Conservation (phyloP, 2,329 filamentous ascomycete species). For the Geoglossum cookeanum region DNA sequence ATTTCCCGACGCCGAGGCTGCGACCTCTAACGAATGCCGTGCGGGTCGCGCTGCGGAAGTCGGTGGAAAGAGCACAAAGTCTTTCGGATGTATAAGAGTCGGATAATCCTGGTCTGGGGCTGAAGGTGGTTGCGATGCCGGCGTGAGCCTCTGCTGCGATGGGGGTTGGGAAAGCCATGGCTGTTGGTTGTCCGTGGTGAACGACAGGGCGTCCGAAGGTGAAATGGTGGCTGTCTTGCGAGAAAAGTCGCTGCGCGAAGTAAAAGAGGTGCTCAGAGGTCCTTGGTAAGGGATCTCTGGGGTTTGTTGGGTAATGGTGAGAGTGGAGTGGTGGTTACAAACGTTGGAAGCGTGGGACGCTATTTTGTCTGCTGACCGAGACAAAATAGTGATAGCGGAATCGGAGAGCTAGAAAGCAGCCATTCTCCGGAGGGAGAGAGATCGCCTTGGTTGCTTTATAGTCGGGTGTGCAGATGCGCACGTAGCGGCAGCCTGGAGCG, state of each 20-base stretch:
- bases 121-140: background rate
- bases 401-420: constrained; percentile 20
- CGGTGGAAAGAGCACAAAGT: constrained; percentile 27
- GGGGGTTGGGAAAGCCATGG: constrained; percentile 28
- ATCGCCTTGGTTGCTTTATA: too few species aligned
- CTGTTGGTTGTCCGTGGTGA: constrained; percentile 29
- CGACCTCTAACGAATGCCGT: constrained; percentile 19
- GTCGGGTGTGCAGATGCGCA: too few species aligned
- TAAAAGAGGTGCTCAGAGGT: constrained; percentile 26
- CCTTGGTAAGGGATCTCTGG: constrained; percentile 25
- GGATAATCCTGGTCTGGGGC: constrained; percentile 15
- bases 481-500: background rate
- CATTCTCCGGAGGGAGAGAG: constrained; percentile 14
- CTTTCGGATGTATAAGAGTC: constrained; percentile 15
- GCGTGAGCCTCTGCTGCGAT: constrained; percentile 16
- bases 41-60: constrained; percentile 15
- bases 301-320: constrained; percentile 5
- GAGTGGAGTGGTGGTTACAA: constrained; percentile 14
- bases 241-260: constrained; percentile 25
- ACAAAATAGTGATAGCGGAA: constrained; percentile 17
- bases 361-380: constrained; percentile 22
- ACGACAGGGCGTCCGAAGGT: constrained; percentile 26
- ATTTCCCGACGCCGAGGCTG: constrained; percentile 18
- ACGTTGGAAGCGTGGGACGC: constrained; percentile 16
- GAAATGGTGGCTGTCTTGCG: constrained; percentile 16